Evolutionary conservation across 2,329 filamentous ascomycete genomes (phyloP), one percentile per base, ranked within the genome.

Genomic region (Fusarium sp.): DNA sequence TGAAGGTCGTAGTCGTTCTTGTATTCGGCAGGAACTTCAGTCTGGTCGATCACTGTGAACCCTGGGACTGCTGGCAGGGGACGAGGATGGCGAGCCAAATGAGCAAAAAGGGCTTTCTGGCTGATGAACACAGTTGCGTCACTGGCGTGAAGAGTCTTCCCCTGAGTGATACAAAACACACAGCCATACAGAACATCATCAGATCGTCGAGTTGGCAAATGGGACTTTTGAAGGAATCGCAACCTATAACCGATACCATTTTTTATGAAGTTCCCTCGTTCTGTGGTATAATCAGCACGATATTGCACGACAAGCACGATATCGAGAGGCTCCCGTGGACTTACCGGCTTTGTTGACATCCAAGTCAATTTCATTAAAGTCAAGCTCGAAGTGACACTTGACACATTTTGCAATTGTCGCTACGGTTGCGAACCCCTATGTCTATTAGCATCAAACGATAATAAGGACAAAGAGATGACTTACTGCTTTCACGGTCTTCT

Each of bases 61-160:
- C 87, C 88, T 0, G 83, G 77, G 0, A 90, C 82, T 1, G 81
- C 71, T 3, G 88, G 88, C 1, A 90, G 79, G 1, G 88, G 88
- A 1, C 87, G 85, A 1, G 87, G 83, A 72, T 90, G 88, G 8
- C 87, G 84, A 8, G 87, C 82, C 60, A 90, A 79, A 74, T 90
- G 88, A 24, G 82, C 79, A 66, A 90, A 89, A 8, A 90, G 82
- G 53, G 87, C 83, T 66, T 84, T 85, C 54, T 87, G 85, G 51
- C 79, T 86, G 76, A 88, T 87, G 78, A 90, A 90, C 14, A 90
- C 86, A 2, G 88, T 90, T 6, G 88, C 85, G 54, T 90, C 88
- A 72, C 86, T 87, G 63, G 87, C 84, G 55, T 89, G 86, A 6
- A 85, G 78, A 0, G 87, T 89, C n/a, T 77, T 82, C 2, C 87